Evolutionary conservation across 2,329 filamentous ascomycete species (phyloP), one percentile per base, ranked within the genome.

Genomic region (Byssochlamys sp.): DNA sequence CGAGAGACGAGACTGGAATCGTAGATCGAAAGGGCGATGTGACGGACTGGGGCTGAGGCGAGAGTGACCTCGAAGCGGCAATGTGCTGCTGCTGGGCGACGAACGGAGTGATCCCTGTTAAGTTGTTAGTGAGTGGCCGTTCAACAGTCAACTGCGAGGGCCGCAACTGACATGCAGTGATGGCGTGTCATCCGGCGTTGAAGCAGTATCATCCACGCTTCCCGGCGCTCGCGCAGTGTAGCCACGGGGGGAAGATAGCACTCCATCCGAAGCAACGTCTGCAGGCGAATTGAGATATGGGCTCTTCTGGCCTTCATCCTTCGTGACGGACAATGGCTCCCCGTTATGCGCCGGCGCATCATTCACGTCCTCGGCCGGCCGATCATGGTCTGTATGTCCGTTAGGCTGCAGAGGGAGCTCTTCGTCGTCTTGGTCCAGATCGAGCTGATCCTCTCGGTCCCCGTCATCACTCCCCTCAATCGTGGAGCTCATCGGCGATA

Each of bases 11-110:
- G 92, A 92, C 70, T 95, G 91, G 74, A 99, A 99, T 57, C 94
- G 86, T 62, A 90, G 85, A 70, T 99, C 94, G 72, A 99, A 99
- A 3, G 94, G 92, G 67, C 92, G 85, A 66, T 96, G 88, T 14
- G 90, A 91, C 24, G 89, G 89, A 14, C 88, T 89, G 12, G 90
- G 86, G 64, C 87, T 90, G 62, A 88, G 74, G 60, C 84, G 81
- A 24, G 87, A 81, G 14, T 87, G 86, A 63, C 84, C 84, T 59
- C 86, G 79, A 35, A 87, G 86, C 3, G 86, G 84, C 28, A 90
- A 80, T 39, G 88, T 77, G 66, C 87, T 90, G 73, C 90, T 91
- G 39, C 85, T 83, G n/a, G 86, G 84, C 4, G 90, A 81, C 24
- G 82, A 84, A 14, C 76, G 66, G 55, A 78, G 60, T 10, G 82